Evolutionary conservation across 75 land plant genomes (phyloP).

Genomic region (Picea glauca): DNA sequence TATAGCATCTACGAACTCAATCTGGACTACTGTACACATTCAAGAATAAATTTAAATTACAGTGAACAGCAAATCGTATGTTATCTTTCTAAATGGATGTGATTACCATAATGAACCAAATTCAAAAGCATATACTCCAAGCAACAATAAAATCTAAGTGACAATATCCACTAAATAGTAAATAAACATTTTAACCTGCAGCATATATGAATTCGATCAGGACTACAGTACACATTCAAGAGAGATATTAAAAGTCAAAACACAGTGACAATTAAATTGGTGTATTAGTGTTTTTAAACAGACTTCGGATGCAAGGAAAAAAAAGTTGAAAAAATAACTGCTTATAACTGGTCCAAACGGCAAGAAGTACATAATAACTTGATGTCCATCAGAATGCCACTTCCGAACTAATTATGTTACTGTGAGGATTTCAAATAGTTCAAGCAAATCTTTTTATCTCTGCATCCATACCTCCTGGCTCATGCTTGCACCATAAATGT

Average conservation of each 20-base stretch:
- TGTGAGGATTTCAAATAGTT: neutral
- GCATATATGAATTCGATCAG: neutral
- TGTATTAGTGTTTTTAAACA: neutral
- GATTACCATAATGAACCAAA: neutral
- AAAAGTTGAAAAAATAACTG: neutral
- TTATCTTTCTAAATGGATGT: too few relatives aligned
- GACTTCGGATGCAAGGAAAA: neutral
- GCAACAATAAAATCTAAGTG: neutral
- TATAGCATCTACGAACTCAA: too few relatives aligned
- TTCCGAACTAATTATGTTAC: neutral
- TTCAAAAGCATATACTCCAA: neutral
- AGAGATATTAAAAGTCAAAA: neutral
- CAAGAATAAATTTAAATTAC: too few relatives aligned
- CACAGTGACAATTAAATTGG: neutral
- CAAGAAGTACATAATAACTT: neutral
- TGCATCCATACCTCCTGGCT: slow-evolving; percentile 44
- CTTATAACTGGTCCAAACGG: neutral
- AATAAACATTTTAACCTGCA: neutral
- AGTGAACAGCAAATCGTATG: too few relatives aligned
- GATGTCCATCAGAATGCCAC: neutral
- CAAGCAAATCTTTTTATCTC: neutral
- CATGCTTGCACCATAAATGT: slow-evolving; percentile 66
- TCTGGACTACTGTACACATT: too few relatives aligned
- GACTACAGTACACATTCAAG: neutral
- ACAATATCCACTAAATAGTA: neutral